Evolutionary conservation across 1,284 basidiomycete species (phyloP), one percentile per base, ranked within the genome.

Genomic region (Pseudozyma sp.): DNA sequence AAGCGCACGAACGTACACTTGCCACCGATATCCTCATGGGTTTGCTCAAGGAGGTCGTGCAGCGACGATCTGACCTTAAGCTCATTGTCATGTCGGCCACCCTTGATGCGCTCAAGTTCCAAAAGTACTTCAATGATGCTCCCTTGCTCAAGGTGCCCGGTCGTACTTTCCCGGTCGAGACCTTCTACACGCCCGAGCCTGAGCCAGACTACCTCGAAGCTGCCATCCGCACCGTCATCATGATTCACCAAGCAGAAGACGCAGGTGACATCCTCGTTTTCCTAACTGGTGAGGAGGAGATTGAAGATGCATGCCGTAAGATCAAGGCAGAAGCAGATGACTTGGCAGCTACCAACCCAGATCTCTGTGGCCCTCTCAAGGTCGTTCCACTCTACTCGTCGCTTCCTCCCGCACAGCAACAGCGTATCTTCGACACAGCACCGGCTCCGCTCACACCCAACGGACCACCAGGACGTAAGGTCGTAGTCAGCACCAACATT

Each of bases 21-120:
- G 94, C 97, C 0, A 99, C 97, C 39, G 97, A 99, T 86, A 95
- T 99, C 77, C 91, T 99, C 52, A 98, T 99, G 94, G 95, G 96
- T 75, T 88, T 98, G 14, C 83, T 90, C 25, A 90, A 90, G 83
- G 88, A 89, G 70, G 90, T 99, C 16, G 92, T 92, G 1, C 91
- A 90, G 82, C 89, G 90, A 68, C 91, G 97, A 45, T 80, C 90
- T 1, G 96, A 98, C 84, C 90, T 99, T 77, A 99, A 98, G 87
- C 92, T 99, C 82, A 95, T 99, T 67, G 89, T 99, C 88, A 99
- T 99, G 97, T 95, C 93, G 47, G 97, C 97, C 39, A 99, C 97
- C 1, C 90, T 99, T 38, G 96, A 99, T 82, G 94, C 96, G 0
- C 89, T 92, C 83, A 99, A 99, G 86, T 99, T 99, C 87, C 94